A percentile compares a stretch with the other conserved stretches of the same genome.
Conservation (phyloP, 768 basidiomycete species). For the Omphalotus guepiniiformis region DNA sequence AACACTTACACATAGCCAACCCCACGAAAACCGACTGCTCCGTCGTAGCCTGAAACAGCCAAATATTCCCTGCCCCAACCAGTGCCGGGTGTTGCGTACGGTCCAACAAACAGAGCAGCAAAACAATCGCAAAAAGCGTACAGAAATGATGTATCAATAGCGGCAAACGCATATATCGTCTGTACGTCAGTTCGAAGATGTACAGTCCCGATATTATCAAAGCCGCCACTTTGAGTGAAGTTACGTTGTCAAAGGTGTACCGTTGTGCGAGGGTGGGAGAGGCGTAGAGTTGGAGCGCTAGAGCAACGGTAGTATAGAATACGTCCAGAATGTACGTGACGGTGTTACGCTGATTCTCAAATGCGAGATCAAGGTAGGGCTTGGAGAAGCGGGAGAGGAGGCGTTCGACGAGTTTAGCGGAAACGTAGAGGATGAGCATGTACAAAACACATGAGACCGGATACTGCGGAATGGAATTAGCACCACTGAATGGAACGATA, state of each 20-base stretch:
- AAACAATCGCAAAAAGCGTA: not conserved
- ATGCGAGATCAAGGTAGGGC: not conserved
- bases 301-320: not conserved
- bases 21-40: slow-evolving; percentile 3
- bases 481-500: not conserved
- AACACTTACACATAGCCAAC: not conserved
- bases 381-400: not conserved
- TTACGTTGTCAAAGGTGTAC: not conserved
- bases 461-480: not conserved
- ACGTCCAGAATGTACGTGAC: not conserved
- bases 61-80: not conserved
- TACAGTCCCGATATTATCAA: not conserved
- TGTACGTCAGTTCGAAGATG: slow-evolving; percentile 1
- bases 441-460: not conserved
- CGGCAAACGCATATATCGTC: not conserved
- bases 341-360: slow-evolving; percentile 1
- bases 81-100: not conserved
- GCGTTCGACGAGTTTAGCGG: not conserved
- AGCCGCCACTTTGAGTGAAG: not conserved
- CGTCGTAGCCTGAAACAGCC: slow-evolving; percentile 3
- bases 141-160: slow-evolving; percentile 2
- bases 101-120: not conserved
- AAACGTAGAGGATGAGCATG: slow-evolving; percentile 2
- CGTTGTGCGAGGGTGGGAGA: not conserved
- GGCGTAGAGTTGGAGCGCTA: not conserved